A percentile compares a stretch with the other conserved stretches of the same genome.
Evolutionary conservation across 108 stramenopile genomes (phyloP).

Genomic region (Thalassiosira profunda): DNA sequence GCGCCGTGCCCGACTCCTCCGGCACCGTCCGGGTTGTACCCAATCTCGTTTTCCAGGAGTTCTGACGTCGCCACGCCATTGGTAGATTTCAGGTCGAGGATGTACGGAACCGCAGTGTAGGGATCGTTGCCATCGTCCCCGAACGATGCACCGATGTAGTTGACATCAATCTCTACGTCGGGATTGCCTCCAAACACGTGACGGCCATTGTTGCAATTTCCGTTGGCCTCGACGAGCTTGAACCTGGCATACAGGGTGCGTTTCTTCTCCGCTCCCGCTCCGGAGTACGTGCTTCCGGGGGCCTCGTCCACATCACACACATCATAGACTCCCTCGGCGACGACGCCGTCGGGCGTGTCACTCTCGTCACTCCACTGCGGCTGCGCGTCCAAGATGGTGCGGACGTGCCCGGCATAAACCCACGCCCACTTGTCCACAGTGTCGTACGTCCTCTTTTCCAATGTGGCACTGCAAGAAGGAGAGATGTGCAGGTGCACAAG

Average conservation of each 20-base stretch:
- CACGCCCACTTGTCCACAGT: background rate
- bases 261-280: slow-evolving; percentile 4
- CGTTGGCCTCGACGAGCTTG: background rate
- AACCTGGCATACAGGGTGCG: slow-evolving; percentile 14
- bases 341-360: no score
- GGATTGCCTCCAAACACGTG: slow-evolving; percentile 27
- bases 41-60: no score
- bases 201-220: no score
- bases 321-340: slow-evolving; percentile 6
- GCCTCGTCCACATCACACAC: slow-evolving; percentile 9
- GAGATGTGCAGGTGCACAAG: no score
- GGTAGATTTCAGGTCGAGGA: no score
- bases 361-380: background rate
- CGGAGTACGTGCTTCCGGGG: slow-evolving; percentile 5
- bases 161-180: slow-evolving; percentile 2
- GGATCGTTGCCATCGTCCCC: no score
- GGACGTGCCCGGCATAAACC: slow-evolving; percentile 18
- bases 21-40: no score
- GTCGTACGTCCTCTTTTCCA: background rate
- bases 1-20: no score
- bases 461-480: slow-evolving; percentile 4
- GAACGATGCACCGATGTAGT: no score
- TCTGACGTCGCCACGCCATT: no score
- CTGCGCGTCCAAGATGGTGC: slow-evolving; percentile 16
- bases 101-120: no score